A percentile compares a stretch with the other conserved stretches of the same genome.
phyloP scores from a whole-genome alignment of 2,329 filamentous ascomycete species.

The Teratosphaeria gauchensis region DNA sequence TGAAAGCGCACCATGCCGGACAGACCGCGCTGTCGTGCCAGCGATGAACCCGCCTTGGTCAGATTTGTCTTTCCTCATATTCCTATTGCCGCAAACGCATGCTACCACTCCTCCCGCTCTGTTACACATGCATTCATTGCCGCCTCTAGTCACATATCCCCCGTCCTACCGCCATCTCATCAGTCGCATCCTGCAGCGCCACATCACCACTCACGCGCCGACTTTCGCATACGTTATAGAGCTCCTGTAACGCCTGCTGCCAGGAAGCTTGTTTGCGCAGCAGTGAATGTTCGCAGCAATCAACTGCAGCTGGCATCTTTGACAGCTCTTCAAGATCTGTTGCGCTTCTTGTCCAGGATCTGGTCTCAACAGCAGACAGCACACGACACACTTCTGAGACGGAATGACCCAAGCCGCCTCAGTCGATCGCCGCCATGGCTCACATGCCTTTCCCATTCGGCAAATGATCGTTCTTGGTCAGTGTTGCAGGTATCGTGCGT shows the following conservation, averaged over 20 bases:
- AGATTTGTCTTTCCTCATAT: conserved; percentile 1
- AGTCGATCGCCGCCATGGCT: neutral
- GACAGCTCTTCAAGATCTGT: neutral
- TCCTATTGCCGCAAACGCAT: neutral
- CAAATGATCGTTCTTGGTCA: conserved; percentile 50
- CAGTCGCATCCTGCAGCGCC: neutral
- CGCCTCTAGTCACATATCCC: conserved; percentile 1
- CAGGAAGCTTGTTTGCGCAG: neutral
- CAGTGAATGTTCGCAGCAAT: neutral
- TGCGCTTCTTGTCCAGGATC: neutral
- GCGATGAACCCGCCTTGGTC: conserved; percentile 1
- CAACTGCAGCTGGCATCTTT: neutral
- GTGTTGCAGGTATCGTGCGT: conserved; percentile 10
- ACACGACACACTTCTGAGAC: neutral
- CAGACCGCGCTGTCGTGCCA: neutral
- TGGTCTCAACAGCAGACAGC: neutral
- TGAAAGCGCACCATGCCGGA: neutral
- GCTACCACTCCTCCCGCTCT: neutral
- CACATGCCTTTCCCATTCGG: conserved; percentile 43
- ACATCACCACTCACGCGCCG: conserved; percentile 4
- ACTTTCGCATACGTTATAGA: neutral
- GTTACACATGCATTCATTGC: conserved; percentile 1
- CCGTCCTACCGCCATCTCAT: conserved; percentile 1
- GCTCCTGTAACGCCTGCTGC: neutral
- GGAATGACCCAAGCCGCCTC: neutral